Percentiles rank a stretch among this genome's conserved stretches.
Evolutionary conservation across 306 rosid genomes (phyloP).

Genomic region (Castanea mollissima): DNA sequence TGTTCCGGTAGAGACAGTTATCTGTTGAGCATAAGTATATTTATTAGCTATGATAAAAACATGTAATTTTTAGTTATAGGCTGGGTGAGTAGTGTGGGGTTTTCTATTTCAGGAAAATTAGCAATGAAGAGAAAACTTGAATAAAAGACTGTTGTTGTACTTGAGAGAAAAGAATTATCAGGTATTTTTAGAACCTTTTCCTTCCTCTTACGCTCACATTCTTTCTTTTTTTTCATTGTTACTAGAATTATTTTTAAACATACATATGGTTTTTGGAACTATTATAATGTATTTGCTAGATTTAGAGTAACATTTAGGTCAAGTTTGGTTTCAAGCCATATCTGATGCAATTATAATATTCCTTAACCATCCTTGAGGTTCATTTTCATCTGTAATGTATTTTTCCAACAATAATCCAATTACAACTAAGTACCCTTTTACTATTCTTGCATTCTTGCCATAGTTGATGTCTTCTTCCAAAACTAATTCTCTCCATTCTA

Average conservation of each 20-base stretch:
- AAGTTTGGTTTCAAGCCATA: neutral
- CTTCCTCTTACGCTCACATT: no score
- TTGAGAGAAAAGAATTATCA: conserved; percentile 80
- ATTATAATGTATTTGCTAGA: neutral
- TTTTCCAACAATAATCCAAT: no score
- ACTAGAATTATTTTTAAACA: no score
- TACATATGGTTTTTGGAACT: neutral
- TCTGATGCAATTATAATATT: no score
- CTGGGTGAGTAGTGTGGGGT: conserved; percentile 6
- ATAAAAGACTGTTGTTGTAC: conserved; percentile 73
- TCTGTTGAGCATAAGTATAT: neutral
- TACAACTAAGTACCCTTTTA: no score
- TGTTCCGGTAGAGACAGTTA: no score
- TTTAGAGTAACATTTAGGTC: neutral
- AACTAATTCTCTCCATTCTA: no score
- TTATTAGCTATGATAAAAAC: neutral
- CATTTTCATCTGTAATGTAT: no score
- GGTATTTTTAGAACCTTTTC: conserved; percentile 34
- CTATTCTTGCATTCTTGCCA: no score
- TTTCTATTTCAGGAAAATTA: conserved; percentile 63
- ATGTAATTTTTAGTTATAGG: neutral
- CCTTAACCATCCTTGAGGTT: no score
- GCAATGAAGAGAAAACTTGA: conserved; percentile 86
- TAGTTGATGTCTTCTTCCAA: no score
- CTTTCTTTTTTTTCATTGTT: no score